Conservation (phyloP, 2,329 filamentous ascomycete genomes). For the Ramularia endophylla region DNA sequence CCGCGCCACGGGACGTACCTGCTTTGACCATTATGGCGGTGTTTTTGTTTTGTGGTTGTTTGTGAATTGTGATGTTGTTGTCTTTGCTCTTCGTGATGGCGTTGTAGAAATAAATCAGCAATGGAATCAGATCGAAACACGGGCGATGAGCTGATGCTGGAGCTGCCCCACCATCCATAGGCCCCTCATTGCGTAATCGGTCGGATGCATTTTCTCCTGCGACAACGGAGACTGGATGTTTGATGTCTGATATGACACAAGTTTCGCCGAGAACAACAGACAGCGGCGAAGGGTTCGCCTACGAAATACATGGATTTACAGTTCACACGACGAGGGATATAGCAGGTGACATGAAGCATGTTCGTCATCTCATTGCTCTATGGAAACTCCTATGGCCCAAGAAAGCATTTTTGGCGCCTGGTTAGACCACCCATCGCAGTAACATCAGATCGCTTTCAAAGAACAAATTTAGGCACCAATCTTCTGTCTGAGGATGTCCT, state of each 20-base stretch:
- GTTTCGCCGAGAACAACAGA: no score
- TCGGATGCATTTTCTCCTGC: no score
- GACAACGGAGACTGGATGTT: no score
- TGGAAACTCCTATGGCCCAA: neutral
- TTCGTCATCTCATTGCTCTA: no score
- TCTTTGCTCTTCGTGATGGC: constrained; percentile 6
- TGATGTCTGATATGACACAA: no score
- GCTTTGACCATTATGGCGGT: constrained; percentile 96
- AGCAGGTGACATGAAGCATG: no score
- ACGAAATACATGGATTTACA: no score
- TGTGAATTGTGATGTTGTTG: constrained; percentile 6
- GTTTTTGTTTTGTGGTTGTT: constrained; percentile 31
- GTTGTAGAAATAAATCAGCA: constrained; percentile 3
- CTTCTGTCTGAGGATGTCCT: constrained; percentile 87
- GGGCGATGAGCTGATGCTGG: no score
- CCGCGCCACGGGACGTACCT: constrained; percentile 55
- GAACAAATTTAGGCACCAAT: constrained; percentile 40
- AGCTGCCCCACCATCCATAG: neutral
- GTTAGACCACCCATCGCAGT: no score
- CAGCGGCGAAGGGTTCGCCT: no score
- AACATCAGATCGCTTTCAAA: neutral
- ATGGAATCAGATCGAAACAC: neutral
- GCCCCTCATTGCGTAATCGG: no score
- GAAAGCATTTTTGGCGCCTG: constrained; percentile 1
- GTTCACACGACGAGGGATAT: no score